Percentiles rank a stretch among this genome's conserved stretches.
Evolutionary conservation across 208 protist species (phyloP).

Genomic region (Trypanosoma congolense): DNA sequence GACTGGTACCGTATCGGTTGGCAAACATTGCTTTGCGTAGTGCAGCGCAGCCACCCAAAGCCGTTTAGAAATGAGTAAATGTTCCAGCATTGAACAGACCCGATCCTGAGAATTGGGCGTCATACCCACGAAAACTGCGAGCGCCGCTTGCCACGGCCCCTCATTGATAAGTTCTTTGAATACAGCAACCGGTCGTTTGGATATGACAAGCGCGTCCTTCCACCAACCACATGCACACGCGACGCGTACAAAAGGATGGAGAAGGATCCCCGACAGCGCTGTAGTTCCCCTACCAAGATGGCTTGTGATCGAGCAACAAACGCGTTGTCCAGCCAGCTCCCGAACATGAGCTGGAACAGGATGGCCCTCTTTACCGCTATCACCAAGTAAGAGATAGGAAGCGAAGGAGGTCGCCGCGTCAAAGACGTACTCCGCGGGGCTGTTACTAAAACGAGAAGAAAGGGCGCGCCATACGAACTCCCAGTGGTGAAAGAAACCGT

Average conservation of each 20-base stretch:
- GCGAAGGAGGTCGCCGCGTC: conserved; percentile 2
- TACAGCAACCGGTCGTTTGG: conserved; percentile 3
- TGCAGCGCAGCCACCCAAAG: conserved; percentile 16
- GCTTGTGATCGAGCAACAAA: conserved; percentile 11
- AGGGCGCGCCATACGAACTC: conserved; percentile 14
- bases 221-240: conserved; percentile 20
- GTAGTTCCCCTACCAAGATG: too few relatives aligned
- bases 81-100: conserved; percentile 7
- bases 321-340: not conserved
- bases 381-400: not conserved
- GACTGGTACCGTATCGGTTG: conserved; percentile 9
- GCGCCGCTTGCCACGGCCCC: conserved; percentile 11
- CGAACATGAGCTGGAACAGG: not conserved
- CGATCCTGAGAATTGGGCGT: conserved; percentile 11
- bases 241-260: conserved; percentile 5
- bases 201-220: conserved; percentile 16
- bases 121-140: conserved; percentile 13
- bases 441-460: not conserved
- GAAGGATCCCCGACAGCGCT: not conserved
- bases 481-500: conserved; percentile 4
- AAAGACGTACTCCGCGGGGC: conserved; percentile 7
- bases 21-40: conserved; percentile 14
- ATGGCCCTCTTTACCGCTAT: not conserved
- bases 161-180: conserved; percentile 15
- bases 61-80: conserved; percentile 18